Evolutionary conservation across 495 filamentous ascomycete species (phyloP).

Genomic region (Penicillium malachiteum): DNA sequence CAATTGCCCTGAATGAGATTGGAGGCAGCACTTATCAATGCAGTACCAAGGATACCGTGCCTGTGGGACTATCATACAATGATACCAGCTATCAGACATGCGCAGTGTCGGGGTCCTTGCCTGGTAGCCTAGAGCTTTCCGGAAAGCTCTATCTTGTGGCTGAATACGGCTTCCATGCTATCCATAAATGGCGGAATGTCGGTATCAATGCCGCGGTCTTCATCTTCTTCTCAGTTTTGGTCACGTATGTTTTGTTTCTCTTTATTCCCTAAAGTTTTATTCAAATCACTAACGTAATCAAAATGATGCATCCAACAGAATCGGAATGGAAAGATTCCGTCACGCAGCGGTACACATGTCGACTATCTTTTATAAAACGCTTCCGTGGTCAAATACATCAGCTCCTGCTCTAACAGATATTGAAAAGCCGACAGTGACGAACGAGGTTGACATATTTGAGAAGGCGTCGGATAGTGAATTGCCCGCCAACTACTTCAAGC

Average conservation of each 20-base stretch:
- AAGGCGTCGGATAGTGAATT: not conserved
- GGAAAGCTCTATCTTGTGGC: constrained; percentile 45
- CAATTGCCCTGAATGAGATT: not conserved
- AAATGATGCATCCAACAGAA: constrained; percentile 5
- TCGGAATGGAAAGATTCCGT: constrained; percentile 30
- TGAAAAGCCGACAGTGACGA: not conserved
- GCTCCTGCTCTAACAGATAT: not conserved
- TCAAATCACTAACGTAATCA: not conserved
- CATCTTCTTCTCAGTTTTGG: not conserved
- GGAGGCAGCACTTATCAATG: not conserved
- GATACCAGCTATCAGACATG: constrained; percentile 30
- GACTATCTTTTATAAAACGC: constrained; percentile 26
- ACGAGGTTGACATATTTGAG: not conserved
- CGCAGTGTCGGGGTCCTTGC: constrained; percentile 45
- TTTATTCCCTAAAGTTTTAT: not conserved
- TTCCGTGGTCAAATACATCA: not conserved
- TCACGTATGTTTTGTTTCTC: not conserved
- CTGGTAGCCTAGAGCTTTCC: constrained; percentile 40
- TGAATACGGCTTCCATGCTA: constrained; percentile 46
- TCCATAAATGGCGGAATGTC: constrained; percentile 57
- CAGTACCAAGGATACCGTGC: constrained; percentile 6
- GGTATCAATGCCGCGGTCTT: constrained; percentile 37
- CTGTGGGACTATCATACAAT: constrained; percentile 12
- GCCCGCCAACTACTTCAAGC: not conserved
- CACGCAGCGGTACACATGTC: constrained; percentile 22